Percentiles rank a stretch among this genome's conserved stretches.
Evolutionary conservation across 352 stramenopile genomes (phyloP).

Genomic region (Globisporangium rhizosaccharum): DNA sequence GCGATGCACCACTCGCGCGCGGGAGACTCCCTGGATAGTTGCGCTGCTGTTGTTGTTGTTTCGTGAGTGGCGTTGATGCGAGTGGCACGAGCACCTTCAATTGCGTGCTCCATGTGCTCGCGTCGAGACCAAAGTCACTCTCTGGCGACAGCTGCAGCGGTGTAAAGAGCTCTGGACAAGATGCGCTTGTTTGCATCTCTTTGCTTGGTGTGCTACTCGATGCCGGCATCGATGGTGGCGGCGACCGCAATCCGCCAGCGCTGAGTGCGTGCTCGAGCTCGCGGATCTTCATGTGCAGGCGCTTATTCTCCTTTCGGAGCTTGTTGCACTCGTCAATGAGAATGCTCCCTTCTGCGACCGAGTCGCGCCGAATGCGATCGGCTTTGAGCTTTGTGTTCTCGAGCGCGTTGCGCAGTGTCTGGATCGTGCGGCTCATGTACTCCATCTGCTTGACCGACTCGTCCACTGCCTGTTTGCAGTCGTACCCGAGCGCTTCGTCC

Average conservation of each 20-base stretch:
- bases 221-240: not conserved
- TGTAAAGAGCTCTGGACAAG: constrained; percentile 27
- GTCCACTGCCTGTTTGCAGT: constrained; percentile 70
- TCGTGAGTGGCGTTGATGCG: constrained; percentile 19
- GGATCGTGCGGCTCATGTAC: constrained; percentile 75
- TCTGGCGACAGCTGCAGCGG: constrained; percentile 15
- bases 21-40: constrained; percentile 5
- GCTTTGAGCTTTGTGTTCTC: constrained; percentile 67
- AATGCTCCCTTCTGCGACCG: constrained; percentile 70
- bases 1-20: not conserved
- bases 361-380: constrained; percentile 61
- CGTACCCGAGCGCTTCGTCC: constrained; percentile 55
- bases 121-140: constrained; percentile 8
- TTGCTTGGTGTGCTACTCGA: not conserved
- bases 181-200: constrained; percentile 21
- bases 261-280: constrained; percentile 46
- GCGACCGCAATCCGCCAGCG: constrained; percentile 11
- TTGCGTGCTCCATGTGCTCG: constrained; percentile 4
- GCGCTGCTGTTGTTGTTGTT: constrained; percentile 21
- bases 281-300: constrained; percentile 51
- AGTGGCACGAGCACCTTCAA: constrained; percentile 22
- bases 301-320: constrained; percentile 71
- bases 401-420: constrained; percentile 48
- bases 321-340: constrained; percentile 81
- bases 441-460: constrained; percentile 78